Evolutionary conservation across 225 moss, liverwort and hornwort genomes (phyloP), one percentile per base, ranked within the genome.

Genomic region (Rhytidiadelphus loreus): DNA sequence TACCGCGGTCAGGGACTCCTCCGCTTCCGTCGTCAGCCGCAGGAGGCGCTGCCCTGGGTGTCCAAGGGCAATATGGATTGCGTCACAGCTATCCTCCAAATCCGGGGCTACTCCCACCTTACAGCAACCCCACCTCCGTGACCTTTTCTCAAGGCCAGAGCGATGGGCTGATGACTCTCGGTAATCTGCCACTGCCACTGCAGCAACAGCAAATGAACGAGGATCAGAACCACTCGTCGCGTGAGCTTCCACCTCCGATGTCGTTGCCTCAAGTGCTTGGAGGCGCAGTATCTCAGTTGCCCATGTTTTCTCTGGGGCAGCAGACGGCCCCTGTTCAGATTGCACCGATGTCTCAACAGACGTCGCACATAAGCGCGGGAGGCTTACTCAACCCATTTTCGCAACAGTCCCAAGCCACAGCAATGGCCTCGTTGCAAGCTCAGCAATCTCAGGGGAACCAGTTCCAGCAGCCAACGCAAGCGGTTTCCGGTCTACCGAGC

Each of bases 391-490:
- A 70, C 33, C 93, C 92, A 35, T 91, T 87, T 80, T 88, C 86
- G 48, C 95, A 95, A 79, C 91, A 95, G 75, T 11, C 88, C 44
- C 91, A 91, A 84, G 88, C 89, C 53, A 72, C 83, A 26, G 85
- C 85, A 46, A 87, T 77, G 83, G 87, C 82, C 53, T 82, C 90
- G 83, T 84, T 84, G 88, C 96, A 94, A 71, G 92, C 87, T 50
- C 91, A 92, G 85, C 98, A 94, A 88, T 70, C 88, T 56, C 95
- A 92, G 86, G 88, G 90, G 82, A 92, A 74, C 71, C 94, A 93
- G 86, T 93, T 92, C 79, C 92, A 94, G 89, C 93, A 91, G 90
- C 52, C 86, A 55, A 37, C 91, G 58, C 92, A 90, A 89, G 83
- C 39, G 81, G 87, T 88, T 62, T 92, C 94, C 41, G 86, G 90